These are phyloP conservation scores for Neltuma alba DNA, from an alignment of 306 rosid genomes.

Conservation along the genomic window DNA sequence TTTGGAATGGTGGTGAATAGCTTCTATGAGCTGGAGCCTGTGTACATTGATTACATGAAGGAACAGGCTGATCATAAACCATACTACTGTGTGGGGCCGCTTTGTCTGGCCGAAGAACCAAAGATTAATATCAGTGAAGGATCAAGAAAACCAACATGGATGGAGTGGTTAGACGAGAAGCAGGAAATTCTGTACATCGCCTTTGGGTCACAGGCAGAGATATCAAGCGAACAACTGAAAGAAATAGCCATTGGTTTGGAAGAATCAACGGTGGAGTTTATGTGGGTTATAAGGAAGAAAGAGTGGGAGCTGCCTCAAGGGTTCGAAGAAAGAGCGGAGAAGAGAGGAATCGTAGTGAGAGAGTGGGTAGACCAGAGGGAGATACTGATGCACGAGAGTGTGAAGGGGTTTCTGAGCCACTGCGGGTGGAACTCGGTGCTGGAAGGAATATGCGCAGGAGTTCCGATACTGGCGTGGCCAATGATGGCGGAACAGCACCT, in stretches of 20 bases:
- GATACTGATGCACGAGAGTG: conserved; percentile 49
- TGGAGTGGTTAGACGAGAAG: conserved; percentile 47
- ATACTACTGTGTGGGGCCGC: conserved; percentile 51
- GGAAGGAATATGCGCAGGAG: conserved; percentile 54
- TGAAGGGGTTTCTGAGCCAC: conserved; percentile 57
- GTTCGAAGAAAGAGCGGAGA: conserved; percentile 45
- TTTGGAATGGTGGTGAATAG: conserved; percentile 41
- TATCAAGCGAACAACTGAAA: conserved; percentile 32
- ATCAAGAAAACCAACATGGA: conserved; percentile 20
- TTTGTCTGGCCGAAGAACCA: conserved; percentile 30
- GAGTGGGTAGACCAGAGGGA: conserved; percentile 58
- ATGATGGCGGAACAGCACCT: conserved; percentile 51
- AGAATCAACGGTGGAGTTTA: conserved; percentile 39
- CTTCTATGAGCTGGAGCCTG: conserved; percentile 49
- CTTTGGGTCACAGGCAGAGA: conserved; percentile 52
- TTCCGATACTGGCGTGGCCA: conserved; percentile 58
- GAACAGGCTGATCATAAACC: not conserved
- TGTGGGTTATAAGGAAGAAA: conserved; percentile 48
- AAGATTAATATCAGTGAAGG: not conserved
- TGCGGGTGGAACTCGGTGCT: conserved; percentile 63
- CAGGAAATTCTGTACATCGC: conserved; percentile 47
- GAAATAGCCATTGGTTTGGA: conserved; percentile 55
- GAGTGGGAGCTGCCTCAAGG: conserved; percentile 11
- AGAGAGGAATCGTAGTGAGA: conserved; percentile 51
- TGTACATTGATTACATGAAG: conserved; percentile 36